These are phyloP conservation scores for Staphylotrichum longicolle DNA, from an alignment of 495 filamentous ascomycete species.

Conservation along the genomic window DNA sequence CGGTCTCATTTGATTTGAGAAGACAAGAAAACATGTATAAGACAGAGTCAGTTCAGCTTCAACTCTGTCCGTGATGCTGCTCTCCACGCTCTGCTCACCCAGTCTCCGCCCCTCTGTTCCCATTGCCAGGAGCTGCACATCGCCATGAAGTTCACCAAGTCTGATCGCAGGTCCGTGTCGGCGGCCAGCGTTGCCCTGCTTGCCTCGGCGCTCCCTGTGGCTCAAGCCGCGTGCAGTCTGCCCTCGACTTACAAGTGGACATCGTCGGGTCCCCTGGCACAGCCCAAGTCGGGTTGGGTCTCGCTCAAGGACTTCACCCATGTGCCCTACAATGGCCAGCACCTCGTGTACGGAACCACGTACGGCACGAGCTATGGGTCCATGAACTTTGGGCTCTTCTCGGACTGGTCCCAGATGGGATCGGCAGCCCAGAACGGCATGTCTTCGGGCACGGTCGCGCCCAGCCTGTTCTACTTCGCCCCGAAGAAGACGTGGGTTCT, in stretches of 20 bases:
- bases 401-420: slow-evolving; percentile 54
- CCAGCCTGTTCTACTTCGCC: slow-evolving; percentile 59
- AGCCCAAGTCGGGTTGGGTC: slow-evolving; percentile 51
- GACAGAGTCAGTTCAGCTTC: background rate
- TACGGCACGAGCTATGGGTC: slow-evolving; percentile 50
- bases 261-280: slow-evolving; percentile 47
- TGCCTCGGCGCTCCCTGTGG: slow-evolving; percentile 20
- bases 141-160: slow-evolving; percentile 17
- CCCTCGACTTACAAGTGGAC: slow-evolving; percentile 58
- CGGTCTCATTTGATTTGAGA: no score
- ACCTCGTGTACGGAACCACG: slow-evolving; percentile 54
- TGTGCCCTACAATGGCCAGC: slow-evolving; percentile 52
- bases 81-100: background rate
- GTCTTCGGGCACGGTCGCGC: slow-evolving; percentile 52
- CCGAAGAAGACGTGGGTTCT: slow-evolving; percentile 61
- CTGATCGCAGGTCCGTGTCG: background rate
- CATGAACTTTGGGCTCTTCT: slow-evolving; percentile 57
- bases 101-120: background rate
- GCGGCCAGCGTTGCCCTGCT: slow-evolving; percentile 18
- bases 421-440: slow-evolving; percentile 53
- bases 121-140: background rate
- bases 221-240: slow-evolving; percentile 45
- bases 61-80: background rate
- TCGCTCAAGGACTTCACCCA: slow-evolving; percentile 60
- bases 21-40: background rate